Percentiles rank a stretch among this genome's conserved stretches.
These are phyloP conservation scores for Chionographis japonica DNA, from an alignment of 106 monocot species.

Conservation along the genomic window DNA sequence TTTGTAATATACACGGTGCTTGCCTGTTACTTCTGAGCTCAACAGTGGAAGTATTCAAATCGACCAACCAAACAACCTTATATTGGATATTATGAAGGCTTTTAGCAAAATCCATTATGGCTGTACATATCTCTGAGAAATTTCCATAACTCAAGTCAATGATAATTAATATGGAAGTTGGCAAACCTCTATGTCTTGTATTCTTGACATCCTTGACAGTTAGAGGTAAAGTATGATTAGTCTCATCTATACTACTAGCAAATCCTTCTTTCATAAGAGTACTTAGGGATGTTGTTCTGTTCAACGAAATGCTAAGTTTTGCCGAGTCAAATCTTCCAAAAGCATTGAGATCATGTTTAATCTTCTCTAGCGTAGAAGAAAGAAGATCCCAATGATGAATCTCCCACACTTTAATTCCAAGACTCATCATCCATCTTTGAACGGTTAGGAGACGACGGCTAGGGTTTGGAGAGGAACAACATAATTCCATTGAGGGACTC, in stretches of 20 bases:
- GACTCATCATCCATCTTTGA: constrained; percentile 49
- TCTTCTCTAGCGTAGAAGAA: constrained; percentile 30
- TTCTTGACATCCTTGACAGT: constrained; percentile 12
- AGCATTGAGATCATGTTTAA: neutral
- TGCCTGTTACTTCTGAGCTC: constrained; percentile 18
- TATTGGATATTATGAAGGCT: constrained; percentile 13
- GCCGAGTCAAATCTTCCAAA: constrained; percentile 14
- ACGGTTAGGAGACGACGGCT: too few species aligned
- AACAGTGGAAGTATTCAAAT: constrained; percentile 23
- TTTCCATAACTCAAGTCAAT: constrained; percentile 40
- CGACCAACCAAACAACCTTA: constrained; percentile 55
- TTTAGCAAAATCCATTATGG: constrained; percentile 21
- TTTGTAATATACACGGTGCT: constrained; percentile 35
- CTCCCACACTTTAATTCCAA: constrained; percentile 52
- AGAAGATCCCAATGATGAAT: constrained; percentile 31
- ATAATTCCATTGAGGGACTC: too few species aligned
- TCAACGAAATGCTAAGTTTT: neutral
- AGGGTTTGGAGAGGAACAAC: too few species aligned
- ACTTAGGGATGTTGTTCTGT: constrained; percentile 3
- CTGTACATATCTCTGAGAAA: constrained; percentile 17
- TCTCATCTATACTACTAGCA: constrained; percentile 9
- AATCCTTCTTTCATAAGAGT: constrained; percentile 4
- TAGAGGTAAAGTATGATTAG: constrained; percentile 10
- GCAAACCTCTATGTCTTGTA: constrained; percentile 9
- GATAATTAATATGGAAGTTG: constrained; percentile 29